These are phyloP conservation scores for Kluyveromyces sp. DNA, from an alignment of 1,139 yeast genomes.

Conservation along the genomic window DNA sequence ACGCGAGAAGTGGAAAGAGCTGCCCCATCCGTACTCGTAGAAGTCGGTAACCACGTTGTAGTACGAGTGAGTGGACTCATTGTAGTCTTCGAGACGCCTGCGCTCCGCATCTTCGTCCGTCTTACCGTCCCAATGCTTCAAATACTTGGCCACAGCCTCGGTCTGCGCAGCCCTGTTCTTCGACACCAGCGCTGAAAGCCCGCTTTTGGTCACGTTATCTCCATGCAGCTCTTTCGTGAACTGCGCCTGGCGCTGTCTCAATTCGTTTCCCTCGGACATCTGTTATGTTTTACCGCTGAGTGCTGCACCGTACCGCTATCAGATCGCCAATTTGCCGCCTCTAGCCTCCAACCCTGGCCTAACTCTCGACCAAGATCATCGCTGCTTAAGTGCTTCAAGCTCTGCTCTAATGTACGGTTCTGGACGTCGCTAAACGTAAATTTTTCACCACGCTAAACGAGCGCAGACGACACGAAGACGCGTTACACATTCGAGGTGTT, in stretches of 20 bases:
- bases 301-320: no score
- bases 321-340: no score
- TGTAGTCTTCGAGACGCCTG: slow-evolving; percentile 75
- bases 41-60: slow-evolving; percentile 94
- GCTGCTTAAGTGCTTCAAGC: no score
- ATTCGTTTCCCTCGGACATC: slow-evolving; percentile 19
- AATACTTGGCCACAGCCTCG: slow-evolving; percentile 82
- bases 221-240: slow-evolving; percentile 89
- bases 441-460: background rate
- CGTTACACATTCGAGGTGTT: no score
- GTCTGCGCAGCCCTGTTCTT: slow-evolving; percentile 75
- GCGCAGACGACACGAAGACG: no score
- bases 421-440: background rate
- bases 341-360: no score
- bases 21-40: slow-evolving; percentile 99
- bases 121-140: slow-evolving; percentile 95
- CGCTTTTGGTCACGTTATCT: slow-evolving; percentile 53
- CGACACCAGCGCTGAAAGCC: slow-evolving; percentile 67
- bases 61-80: slow-evolving; percentile 88
- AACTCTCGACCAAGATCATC: no score
- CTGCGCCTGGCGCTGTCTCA: slow-evolving; percentile 40
- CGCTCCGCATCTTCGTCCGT: slow-evolving; percentile 66
- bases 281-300: background rate
- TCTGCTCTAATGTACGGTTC: background rate
- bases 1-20: slow-evolving; percentile 96